Evolutionary conservation across 73 alveolate genomes (phyloP).

Genomic region (Stentor coeruleus): DNA sequence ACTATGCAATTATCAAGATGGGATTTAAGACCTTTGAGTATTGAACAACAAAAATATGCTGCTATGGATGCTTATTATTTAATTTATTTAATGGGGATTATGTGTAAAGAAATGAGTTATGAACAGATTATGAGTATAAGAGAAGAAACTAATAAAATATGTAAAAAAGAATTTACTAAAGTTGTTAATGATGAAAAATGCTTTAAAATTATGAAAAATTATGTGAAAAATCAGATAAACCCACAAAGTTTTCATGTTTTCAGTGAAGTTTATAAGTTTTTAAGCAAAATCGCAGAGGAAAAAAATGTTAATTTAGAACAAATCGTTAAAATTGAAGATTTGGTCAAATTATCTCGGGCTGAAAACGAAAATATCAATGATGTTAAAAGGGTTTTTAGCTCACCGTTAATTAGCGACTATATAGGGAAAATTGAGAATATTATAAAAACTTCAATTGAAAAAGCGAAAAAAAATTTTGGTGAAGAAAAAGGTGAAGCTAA

Average conservation of each 20-base stretch:
- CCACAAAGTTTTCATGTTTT: constrained; percentile 37
- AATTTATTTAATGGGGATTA: constrained; percentile 55
- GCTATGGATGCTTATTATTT: constrained; percentile 77
- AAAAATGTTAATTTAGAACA: constrained; percentile 55
- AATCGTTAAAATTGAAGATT: constrained; percentile 31
- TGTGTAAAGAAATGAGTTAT: constrained; percentile 38
- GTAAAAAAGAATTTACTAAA: constrained; percentile 35
- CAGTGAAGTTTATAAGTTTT: constrained; percentile 47
- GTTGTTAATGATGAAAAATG: constrained; percentile 37
- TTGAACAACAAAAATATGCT: constrained; percentile 65
- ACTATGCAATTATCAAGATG: constrained; percentile 68
- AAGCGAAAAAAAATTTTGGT: not conserved
- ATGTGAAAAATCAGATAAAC: constrained; percentile 9
- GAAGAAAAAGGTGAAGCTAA: constrained; percentile 48
- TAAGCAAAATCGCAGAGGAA: constrained; percentile 46
- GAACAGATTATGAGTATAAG: constrained; percentile 29
- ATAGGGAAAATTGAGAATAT: constrained; percentile 19
- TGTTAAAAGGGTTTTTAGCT: constrained; percentile 21
- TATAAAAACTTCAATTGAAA: not conserved
- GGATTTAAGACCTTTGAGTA: constrained; percentile 71
- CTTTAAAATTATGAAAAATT: not conserved
- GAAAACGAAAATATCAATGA: constrained; percentile 31
- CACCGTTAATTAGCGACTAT: not conserved
- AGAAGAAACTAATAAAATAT: constrained; percentile 34
- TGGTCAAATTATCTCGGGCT: constrained; percentile 29